Evolutionary conservation across 1,284 basidiomycete species (phyloP).

Genomic region (Pisolithus thermaeus): DNA sequence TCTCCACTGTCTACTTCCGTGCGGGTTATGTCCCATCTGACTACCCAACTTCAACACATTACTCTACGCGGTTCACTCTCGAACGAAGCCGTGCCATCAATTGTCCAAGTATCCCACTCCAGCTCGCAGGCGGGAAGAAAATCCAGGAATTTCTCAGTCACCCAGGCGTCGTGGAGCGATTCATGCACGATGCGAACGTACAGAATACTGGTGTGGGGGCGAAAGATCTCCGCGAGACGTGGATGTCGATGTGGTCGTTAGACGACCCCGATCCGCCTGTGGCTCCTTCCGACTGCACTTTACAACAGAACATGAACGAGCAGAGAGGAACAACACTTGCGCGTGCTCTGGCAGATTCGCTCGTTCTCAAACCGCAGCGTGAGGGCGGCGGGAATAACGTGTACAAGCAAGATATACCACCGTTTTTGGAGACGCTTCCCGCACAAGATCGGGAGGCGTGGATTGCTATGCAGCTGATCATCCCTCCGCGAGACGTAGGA

Average conservation of each 20-base stretch:
- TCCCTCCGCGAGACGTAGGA: conserved; percentile 60
- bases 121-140: conserved; percentile 96
- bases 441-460: conserved; percentile 66
- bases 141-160: conserved; percentile 87
- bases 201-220: conserved; percentile 34
- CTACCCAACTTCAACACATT: conserved; percentile 59
- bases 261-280: conserved; percentile 29
- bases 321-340: conserved; percentile 39
- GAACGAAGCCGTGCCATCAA: conserved; percentile 86
- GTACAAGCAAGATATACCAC: conserved; percentile 79
- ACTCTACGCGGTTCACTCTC: conserved; percentile 68
- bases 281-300: background rate
- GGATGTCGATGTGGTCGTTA: conserved; percentile 80
- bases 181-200: conserved; percentile 45
- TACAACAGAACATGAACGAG: conserved; percentile 6
- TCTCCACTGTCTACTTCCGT: conserved; percentile 85
- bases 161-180: conserved; percentile 69
- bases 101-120: conserved; percentile 83
- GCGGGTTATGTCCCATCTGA: conserved; percentile 86
- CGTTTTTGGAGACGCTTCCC: conserved; percentile 63
- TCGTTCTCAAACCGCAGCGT: conserved; percentile 93
- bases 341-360: conserved; percentile 40
- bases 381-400: conserved; percentile 98
- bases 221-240: conserved; percentile 54
- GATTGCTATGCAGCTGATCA: conserved; percentile 92